These are phyloP conservation scores for Apiotrichum sp. DNA, from an alignment of 1,284 basidiomycete species.

Conservation along the genomic window DNA sequence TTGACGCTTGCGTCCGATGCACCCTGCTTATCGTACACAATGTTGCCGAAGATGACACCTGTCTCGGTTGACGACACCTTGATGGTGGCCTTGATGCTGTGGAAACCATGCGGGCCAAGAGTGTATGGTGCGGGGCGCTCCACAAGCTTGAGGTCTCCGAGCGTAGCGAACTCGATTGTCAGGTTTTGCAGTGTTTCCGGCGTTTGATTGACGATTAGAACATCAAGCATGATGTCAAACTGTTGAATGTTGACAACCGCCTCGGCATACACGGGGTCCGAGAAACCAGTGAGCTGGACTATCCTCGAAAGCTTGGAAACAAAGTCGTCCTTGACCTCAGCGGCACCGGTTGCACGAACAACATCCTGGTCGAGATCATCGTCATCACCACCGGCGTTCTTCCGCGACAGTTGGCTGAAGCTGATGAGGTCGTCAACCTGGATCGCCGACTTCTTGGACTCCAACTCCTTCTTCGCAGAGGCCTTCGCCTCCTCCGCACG, in stretches of 20 bases:
- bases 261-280: slow-evolving; percentile 96
- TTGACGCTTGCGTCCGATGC: slow-evolving; percentile 68
- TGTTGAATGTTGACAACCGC: slow-evolving; percentile 98
- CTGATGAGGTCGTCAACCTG: slow-evolving; percentile 89
- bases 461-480: slow-evolving; percentile 77
- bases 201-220: slow-evolving; percentile 96
- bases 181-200: slow-evolving; percentile 91
- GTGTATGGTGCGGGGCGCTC: slow-evolving; percentile 91
- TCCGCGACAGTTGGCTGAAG: slow-evolving; percentile 94
- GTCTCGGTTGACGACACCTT: slow-evolving; percentile 97
- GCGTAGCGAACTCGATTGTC: slow-evolving; percentile 93
- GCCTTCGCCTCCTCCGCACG: slow-evolving; percentile 86
- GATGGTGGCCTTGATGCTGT: slow-evolving; percentile 97
- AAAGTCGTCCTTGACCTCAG: slow-evolving; percentile 85
- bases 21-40: slow-evolving; percentile 90
- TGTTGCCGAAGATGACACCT: slow-evolving; percentile 96
- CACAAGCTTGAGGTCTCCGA: slow-evolving; percentile 95
- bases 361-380: slow-evolving; percentile 78
- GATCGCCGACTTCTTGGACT: slow-evolving; percentile 63
- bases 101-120: slow-evolving; percentile 92
- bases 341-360: slow-evolving; percentile 78
- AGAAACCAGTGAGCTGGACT: slow-evolving; percentile 95
- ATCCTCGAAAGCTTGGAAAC: slow-evolving; percentile 93
- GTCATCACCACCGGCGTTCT: slow-evolving; percentile 68
- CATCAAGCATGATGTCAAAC: slow-evolving; percentile 94